Base-by-base conservation (phyloP, 2,329 filamentous ascomycete genomes). In the Dendrostoma leiphaemia region DNA sequence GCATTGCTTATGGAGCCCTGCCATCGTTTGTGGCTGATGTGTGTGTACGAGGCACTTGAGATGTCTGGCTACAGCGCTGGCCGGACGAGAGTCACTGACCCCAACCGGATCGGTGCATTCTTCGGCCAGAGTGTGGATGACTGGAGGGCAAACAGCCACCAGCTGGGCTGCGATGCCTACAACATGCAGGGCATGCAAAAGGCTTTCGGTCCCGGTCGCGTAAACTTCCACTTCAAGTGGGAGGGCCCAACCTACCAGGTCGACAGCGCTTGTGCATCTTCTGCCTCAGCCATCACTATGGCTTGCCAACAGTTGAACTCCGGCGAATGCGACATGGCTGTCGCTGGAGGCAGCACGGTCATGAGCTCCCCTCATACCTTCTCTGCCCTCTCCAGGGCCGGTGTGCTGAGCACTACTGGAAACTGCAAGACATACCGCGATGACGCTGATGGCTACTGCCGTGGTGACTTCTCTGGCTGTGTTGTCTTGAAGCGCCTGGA, bases 401-500 rank as follows among this genome's bases (percentile, higher is more conserved):
- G 64, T 3, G 67, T 71, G 17, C 58, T 68, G 1, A 68, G 64
- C 49, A 59, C 62, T 2, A 66, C 65, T 0, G 70, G 70, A 0
- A 59, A 64, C 46, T 70, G 64, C 53, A 69, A 68, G 56, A 60
- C 69, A 0, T 72, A 69, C 51, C 67, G 69, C 24, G 59, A 56
- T 3, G 31, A 46, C 1, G 67, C 64, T 4, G 71, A 79, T 53
- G 81, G 81, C 0, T 84, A 82, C 57, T 79, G 73, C 9, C 69
- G 80, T 3, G 79, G 72, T 2, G 81, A 84, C 48, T 80, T 74
- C 1, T 62, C 70, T 4, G 75, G 63, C 0, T 59, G 67, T 1
- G 62, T 83, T 0, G 61, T 80, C 3, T 57, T 84, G 0, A 83
- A 83, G 66, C 69, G 62, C 8, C 64, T 82, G 0, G 65, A 69